A percentile compares a stretch with the other conserved stretches of the same genome.
Evolutionary conservation across 768 basidiomycete genomes (phyloP).

Genomic region (Psilocybe subaeruginosa): DNA sequence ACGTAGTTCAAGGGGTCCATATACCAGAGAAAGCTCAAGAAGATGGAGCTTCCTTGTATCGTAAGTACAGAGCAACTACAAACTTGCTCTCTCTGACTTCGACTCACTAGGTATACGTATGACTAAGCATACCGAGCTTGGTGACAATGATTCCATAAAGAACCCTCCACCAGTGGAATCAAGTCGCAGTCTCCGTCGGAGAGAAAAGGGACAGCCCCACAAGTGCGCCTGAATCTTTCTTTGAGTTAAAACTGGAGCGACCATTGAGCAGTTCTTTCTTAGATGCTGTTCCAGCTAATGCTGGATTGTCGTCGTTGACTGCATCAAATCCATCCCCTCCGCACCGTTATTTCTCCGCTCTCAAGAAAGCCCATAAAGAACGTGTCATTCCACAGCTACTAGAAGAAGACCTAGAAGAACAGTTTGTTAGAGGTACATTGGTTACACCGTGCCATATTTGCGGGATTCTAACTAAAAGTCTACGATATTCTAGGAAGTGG

Average conservation of each 20-base stretch:
- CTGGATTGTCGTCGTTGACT: slow-evolving; percentile 14
- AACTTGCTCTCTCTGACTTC: neutral
- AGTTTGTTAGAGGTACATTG: slow-evolving; percentile 78
- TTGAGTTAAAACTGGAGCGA: slow-evolving; percentile 6
- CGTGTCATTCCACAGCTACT: slow-evolving; percentile 67
- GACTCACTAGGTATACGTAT: slow-evolving; percentile 63
- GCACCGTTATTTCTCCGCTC: slow-evolving; percentile 62
- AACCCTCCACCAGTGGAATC: slow-evolving; percentile 51
- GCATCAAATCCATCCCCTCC: slow-evolving; percentile 21
- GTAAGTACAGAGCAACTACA: slow-evolving; percentile 37
- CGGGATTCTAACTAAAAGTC: neutral
- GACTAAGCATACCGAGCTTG: slow-evolving; percentile 83
- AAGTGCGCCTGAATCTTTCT: slow-evolving; percentile 25
- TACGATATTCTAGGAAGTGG: slow-evolving; percentile 65
- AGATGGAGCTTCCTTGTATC: slow-evolving; percentile 50
- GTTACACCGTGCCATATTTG: neutral
- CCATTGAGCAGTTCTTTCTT: slow-evolving; percentile 31
- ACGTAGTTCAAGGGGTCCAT: slow-evolving; percentile 81
- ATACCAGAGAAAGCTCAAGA: slow-evolving; percentile 37
- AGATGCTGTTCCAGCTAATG: slow-evolving; percentile 44
- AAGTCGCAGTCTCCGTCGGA: slow-evolving; percentile 48
- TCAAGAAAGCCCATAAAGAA: slow-evolving; percentile 69
- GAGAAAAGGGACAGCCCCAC: slow-evolving; percentile 37
- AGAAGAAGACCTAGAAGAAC: slow-evolving; percentile 85
- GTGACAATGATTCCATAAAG: slow-evolving; percentile 82